phyloP scores from a whole-genome alignment of 75 land plant genomes.

The Isoetes taiwanensis region DNA sequence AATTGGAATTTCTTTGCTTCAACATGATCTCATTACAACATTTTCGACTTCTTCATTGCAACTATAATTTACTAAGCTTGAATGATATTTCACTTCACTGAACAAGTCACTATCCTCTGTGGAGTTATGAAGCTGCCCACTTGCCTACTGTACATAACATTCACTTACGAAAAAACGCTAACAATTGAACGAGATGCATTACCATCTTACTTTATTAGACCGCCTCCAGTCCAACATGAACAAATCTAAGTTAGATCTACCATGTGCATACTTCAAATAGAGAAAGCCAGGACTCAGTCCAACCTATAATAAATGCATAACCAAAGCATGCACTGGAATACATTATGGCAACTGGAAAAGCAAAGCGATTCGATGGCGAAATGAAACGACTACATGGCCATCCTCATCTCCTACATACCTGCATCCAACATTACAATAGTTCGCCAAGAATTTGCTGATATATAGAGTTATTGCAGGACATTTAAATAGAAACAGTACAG shows the following conservation, averaged over 20 bases:
- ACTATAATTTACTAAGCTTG: no score
- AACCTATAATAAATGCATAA: slow-evolving; percentile 17
- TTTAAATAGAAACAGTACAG: no score
- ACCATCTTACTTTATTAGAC: slow-evolving; percentile 13
- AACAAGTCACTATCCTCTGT: no score
- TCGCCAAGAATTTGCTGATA: no score
- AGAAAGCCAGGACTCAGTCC: neutral
- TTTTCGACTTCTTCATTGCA: no score
- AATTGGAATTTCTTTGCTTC: no score
- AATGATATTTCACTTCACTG: no score
- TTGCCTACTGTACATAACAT: slow-evolving; percentile 55
- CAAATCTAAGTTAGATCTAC: no score
- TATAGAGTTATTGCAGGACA: no score
- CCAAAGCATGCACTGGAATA: slow-evolving; percentile 32
- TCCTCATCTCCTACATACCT: slow-evolving; percentile 74
- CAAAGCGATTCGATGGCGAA: slow-evolving; percentile 27
- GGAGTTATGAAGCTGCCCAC: no score
- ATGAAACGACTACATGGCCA: slow-evolving; percentile 48
- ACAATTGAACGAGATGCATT: slow-evolving; percentile 34
- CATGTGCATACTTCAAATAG: no score
- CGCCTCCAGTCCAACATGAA: slow-evolving; percentile 11
- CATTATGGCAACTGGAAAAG: slow-evolving; percentile 35
- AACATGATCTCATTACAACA: no score
- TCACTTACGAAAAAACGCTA: slow-evolving; percentile 48
- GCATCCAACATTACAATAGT: neutral